These are phyloP conservation scores for Candida corydali DNA, from an alignment of 805 yeast genomes.

Conservation along the genomic window DNA sequence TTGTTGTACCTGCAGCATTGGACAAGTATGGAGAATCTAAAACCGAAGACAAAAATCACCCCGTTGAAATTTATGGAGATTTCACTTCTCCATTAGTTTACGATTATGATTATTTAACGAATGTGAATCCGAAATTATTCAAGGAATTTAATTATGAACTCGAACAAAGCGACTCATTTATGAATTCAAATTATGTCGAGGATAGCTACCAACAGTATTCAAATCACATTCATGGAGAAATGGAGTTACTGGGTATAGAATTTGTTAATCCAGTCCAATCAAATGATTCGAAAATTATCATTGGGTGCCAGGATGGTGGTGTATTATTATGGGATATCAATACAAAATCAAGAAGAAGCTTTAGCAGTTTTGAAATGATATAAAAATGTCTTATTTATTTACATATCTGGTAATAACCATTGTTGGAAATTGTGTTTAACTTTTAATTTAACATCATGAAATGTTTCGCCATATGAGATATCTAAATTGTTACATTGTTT, in stretches of 20 bases:
- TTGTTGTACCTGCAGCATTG: conserved; percentile 55
- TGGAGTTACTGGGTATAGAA: conserved; percentile 40
- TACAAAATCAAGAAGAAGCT: conserved; percentile 33
- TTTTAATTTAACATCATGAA: conserved; percentile 55
- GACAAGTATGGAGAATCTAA: conserved; percentile 34
- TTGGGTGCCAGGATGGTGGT: conserved; percentile 42
- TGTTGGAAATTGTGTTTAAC: conserved; percentile 52
- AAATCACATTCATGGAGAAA: conserved; percentile 39
- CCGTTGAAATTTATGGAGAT: conserved; percentile 8
- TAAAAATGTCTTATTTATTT: not conserved
- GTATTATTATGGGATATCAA: conserved; percentile 38
- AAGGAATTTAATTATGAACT: conserved; percentile 32
- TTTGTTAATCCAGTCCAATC: conserved; percentile 18
- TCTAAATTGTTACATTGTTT: conserved; percentile 51
- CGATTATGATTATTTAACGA: conserved; percentile 36
- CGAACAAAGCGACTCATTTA: conserved; percentile 10
- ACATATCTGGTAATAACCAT: conserved; percentile 52
- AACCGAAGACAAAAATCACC: conserved; percentile 1
- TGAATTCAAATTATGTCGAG: conserved; percentile 10
- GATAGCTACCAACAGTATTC: conserved; percentile 12
- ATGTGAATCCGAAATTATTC: conserved; percentile 34
- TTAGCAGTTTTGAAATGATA: conserved; percentile 28
- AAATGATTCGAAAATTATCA: conserved; percentile 23
- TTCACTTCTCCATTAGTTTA: conserved; percentile 38
- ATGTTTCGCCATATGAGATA: conserved; percentile 33